Evolutionary conservation across 176 grass and related monocot species (phyloP).

Genomic region (Oryza coarctata): DNA sequence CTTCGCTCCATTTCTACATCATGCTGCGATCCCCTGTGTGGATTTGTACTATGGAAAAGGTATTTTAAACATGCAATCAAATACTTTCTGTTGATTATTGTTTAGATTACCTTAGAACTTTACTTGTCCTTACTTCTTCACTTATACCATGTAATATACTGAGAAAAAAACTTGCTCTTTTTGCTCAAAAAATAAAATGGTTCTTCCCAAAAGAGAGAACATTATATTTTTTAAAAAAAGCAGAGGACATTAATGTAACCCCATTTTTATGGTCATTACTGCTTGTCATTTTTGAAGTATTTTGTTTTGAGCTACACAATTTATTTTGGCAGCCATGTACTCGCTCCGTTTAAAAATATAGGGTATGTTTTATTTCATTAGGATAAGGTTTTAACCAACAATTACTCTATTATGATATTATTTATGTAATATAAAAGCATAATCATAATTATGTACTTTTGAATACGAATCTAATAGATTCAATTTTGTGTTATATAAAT

Average conservation of each 20-base stretch:
- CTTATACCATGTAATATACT: background rate
- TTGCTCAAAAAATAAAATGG: no score
- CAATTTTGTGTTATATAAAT: no score
- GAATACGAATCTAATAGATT: no score
- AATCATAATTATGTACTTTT: no score
- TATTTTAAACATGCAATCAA: constrained; percentile 28
- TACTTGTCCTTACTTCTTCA: background rate
- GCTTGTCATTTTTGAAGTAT: background rate
- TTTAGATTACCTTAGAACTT: background rate
- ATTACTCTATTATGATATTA: no score
- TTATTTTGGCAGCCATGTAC: background rate
- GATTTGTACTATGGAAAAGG: constrained; percentile 96
- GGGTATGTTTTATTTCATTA: no score
- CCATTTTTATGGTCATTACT: background rate
- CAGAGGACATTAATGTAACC: background rate
- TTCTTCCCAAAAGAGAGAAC: background rate
- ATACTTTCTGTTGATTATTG: background rate
- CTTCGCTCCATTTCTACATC: constrained; percentile 85
- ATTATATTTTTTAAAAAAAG: background rate
- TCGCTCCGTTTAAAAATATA: no score
- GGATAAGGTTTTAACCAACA: no score
- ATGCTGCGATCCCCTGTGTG: constrained; percentile 81
- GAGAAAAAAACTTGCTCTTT: background rate
- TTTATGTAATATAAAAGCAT: no score
- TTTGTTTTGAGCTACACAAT: background rate